Evolutionary conservation across 345 rosid species (phyloP).

Genomic region (Passiflora organensis): DNA sequence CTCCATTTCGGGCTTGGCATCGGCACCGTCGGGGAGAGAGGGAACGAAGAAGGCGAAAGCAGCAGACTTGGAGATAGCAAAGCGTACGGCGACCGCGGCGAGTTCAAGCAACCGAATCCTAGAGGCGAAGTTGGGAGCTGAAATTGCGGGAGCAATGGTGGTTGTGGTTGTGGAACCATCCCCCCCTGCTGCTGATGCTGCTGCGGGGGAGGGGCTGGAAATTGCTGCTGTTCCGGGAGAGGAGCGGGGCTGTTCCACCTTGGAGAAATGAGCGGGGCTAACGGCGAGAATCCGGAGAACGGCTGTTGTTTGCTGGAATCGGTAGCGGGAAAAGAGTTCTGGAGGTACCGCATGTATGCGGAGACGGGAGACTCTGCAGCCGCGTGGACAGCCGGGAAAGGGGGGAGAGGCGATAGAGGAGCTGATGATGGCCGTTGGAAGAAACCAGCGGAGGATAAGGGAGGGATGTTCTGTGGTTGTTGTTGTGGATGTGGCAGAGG

Average conservation of each 20-base stretch:
- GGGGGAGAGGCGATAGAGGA: slow-evolving; percentile 64
- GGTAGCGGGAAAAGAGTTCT: slow-evolving; percentile 34
- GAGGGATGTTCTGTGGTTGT: slow-evolving; percentile 6
- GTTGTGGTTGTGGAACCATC: slow-evolving; percentile 8
- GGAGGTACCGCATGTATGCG: slow-evolving; percentile 69
- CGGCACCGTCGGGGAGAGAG: slow-evolving; percentile 66
- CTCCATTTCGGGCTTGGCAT: slow-evolving; percentile 66
- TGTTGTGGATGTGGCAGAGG: slow-evolving; percentile 16
- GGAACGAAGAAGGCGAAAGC: slow-evolving; percentile 63
- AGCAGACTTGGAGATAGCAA: slow-evolving; percentile 56
- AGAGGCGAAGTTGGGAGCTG: slow-evolving; percentile 41
- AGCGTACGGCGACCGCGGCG: slow-evolving; percentile 63
- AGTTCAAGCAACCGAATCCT: slow-evolving; percentile 71
- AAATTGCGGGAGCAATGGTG: slow-evolving; percentile 29
- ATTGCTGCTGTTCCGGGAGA: slow-evolving; percentile 15
- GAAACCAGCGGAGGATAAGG: slow-evolving; percentile 2
- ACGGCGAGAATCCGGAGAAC: slow-evolving; percentile 56
- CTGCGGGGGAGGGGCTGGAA: slow-evolving; percentile 21
- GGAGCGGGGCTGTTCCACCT: slow-evolving; percentile 43
- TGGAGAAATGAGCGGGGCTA: slow-evolving; percentile 62
- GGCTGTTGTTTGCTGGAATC: slow-evolving; percentile 55
- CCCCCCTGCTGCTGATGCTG: slow-evolving; percentile 14
- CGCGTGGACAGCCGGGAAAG: slow-evolving; percentile 56
- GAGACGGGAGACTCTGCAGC: slow-evolving; percentile 75
- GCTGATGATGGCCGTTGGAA: slow-evolving; percentile 36